Evolutionary conservation across 257 asterid species (phyloP).

Genomic region (Solanum ossicruentum): DNA sequence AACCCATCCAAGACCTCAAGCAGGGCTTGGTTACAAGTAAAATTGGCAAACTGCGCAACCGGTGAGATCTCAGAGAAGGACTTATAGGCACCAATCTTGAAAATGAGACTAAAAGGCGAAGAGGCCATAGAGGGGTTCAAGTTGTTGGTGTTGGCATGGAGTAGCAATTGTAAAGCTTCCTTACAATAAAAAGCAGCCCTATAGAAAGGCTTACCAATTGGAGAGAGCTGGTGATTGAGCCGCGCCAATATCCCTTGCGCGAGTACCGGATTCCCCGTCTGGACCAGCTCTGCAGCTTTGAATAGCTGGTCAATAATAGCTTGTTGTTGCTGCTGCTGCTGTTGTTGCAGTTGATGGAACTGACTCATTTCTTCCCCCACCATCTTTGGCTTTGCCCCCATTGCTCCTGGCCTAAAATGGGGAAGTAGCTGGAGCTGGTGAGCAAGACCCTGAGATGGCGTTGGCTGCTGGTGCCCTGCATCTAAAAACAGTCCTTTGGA

Average conservation of each 20-base stretch:
- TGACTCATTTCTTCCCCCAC: slow-evolving; percentile 44
- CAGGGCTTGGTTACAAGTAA: slow-evolving; percentile 81
- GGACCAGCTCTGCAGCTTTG: slow-evolving; percentile 81
- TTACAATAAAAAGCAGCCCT: slow-evolving; percentile 90
- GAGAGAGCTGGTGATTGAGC: slow-evolving; percentile 99
- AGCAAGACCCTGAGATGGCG: slow-evolving; percentile 12
- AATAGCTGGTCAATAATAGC: slow-evolving; percentile 63
- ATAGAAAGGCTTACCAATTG: slow-evolving; percentile 79
- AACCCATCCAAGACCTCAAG: slow-evolving; percentile 73
- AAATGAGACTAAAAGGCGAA: slow-evolving; percentile 61
- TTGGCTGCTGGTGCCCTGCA: slow-evolving; percentile 41
- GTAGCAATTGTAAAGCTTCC: slow-evolving; percentile 70
- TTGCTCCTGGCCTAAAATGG: slow-evolving; percentile 32
- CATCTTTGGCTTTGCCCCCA: slow-evolving; percentile 35
- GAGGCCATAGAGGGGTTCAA: slow-evolving; percentile 5
- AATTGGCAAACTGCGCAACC: slow-evolving; percentile 65
- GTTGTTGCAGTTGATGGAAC: slow-evolving; percentile 8
- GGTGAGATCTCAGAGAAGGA: slow-evolving; percentile 90
- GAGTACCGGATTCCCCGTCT: slow-evolving; percentile 69
- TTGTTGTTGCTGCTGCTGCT: slow-evolving; percentile 38
- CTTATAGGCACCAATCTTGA: slow-evolving; percentile 81
- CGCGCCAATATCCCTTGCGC: slow-evolving; percentile 99
- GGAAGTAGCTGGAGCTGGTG: slow-evolving; percentile 56
- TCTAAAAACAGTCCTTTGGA: slow-evolving; percentile 31
- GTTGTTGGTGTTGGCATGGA: slow-evolving; percentile 15